Percentiles rank a stretch among this genome's conserved stretches.
Evolutionary conservation across 306 rosid species (phyloP).

Genomic region (Ammopiptanthus mongolicus): DNA sequence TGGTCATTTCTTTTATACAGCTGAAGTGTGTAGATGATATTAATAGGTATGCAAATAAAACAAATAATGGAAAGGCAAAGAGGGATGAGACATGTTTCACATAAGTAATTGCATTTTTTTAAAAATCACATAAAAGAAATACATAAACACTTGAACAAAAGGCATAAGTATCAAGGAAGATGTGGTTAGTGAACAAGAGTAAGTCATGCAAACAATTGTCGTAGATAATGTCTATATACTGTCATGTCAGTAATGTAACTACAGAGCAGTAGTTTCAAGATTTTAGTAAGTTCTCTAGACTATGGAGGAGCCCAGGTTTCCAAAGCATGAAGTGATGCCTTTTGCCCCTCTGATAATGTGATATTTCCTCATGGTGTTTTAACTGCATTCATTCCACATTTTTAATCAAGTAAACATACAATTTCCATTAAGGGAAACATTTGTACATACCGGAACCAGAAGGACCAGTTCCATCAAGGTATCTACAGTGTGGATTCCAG

Average conservation of each 20-base stretch:
- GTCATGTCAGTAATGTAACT: not conserved
- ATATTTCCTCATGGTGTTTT: not conserved
- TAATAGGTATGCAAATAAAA: not conserved
- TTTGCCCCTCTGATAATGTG: not conserved
- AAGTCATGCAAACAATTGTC: conserved; percentile 15
- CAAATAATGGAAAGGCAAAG: not conserved
- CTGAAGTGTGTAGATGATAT: not conserved
- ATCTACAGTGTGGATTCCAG: conserved; percentile 95
- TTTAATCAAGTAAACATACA: conserved; percentile 2
- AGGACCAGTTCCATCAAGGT: conserved; percentile 83
- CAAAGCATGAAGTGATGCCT: not conserved
- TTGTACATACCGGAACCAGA: conserved; percentile 48
- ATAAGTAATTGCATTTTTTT: not conserved
- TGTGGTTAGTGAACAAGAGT: not conserved
- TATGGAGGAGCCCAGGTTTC: not conserved
- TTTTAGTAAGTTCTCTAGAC: not conserved
- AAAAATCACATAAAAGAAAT: not conserved
- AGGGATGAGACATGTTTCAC: conserved; percentile 2
- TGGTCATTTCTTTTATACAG: conserved; percentile 4
- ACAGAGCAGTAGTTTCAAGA: not conserved
- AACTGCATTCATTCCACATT: not conserved
- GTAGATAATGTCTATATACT: not conserved
- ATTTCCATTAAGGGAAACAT: not conserved
- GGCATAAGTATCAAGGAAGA: not conserved
- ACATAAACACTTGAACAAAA: not conserved